phyloP scores from a whole-genome alignment of 345 rosid species.

The Gossypium mustelinum region DNA sequence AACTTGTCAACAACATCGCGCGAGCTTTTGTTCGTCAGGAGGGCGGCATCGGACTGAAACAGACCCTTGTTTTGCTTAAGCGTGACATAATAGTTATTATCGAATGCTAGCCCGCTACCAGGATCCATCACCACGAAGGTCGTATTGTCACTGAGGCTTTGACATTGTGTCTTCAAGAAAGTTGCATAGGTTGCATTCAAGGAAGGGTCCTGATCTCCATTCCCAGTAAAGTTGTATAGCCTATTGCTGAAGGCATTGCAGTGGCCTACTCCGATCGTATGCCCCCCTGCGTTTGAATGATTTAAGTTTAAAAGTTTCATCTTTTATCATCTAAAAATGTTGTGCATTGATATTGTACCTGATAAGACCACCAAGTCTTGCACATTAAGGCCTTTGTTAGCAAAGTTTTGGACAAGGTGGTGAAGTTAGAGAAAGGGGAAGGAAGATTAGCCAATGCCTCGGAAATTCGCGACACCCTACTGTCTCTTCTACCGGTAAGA shows the following conservation, averaged over 20 bases:
- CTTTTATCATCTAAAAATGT: no score
- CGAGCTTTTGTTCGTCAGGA: constrained; percentile 34
- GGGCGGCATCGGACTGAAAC: constrained; percentile 61
- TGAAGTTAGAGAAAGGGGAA: constrained; percentile 50
- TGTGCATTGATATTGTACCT: constrained; percentile 28
- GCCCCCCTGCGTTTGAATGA: constrained; percentile 37
- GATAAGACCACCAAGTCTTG: constrained; percentile 69
- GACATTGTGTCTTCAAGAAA: constrained; percentile 42
- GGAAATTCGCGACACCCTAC: constrained; percentile 36
- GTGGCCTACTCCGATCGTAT: constrained; percentile 57
- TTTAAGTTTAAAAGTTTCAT: neutral
- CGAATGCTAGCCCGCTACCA: constrained; percentile 35
- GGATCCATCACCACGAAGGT: constrained; percentile 59
- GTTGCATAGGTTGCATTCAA: constrained; percentile 37
- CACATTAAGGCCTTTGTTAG: constrained; percentile 39
- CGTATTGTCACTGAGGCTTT: constrained; percentile 20
- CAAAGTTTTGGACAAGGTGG: constrained; percentile 38
- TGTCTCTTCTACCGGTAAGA: constrained; percentile 34
- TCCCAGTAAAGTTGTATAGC: constrained; percentile 69
- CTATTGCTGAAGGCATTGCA: constrained; percentile 47
- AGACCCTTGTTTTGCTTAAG: constrained; percentile 44
- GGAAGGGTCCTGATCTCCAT: constrained; percentile 56
- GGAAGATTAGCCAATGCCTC: constrained; percentile 50
- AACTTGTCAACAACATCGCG: constrained; percentile 13
- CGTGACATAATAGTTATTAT: constrained; percentile 38